Base-by-base conservation (phyloP, 768 basidiomycete genomes). In the Rhodotorula sphaerocarpa region DNA sequence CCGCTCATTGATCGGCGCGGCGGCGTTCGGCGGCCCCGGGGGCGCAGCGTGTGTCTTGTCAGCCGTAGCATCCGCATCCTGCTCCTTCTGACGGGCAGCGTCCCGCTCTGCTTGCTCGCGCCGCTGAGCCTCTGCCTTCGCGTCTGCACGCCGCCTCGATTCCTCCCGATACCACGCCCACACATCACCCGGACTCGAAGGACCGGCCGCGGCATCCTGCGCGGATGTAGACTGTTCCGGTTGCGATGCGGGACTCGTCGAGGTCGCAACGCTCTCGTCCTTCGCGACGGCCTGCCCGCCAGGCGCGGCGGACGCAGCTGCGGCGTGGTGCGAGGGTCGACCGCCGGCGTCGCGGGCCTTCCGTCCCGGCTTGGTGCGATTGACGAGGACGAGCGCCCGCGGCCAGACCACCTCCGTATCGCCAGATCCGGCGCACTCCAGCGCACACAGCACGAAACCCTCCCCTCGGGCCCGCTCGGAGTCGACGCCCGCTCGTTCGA, bases 1-100 rank as follows among this genome's bases (percentile, higher is more conserved):
- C 21, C 67, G 41, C 67, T 65, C 61, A 39, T 69, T 69, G 57
- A 69, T 59, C 14, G 67, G 63, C 21, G 67, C 67, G 0, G 51
- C 52, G 1, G 50, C 61, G 0, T 44, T 33, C 12, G n/a, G 18
- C 25, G 36, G 30, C 20, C 39, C 11, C 2, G 51, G 44, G 1
- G 39, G 33, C 3, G 44, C 20, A 16, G 20, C 28, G 31, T 23
- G 21, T 4, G 3, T 7, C 45, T 43, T 53, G 31, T 41, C 43
- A 12, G 46, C 25, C 46, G n/a, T 27, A 2, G 48, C 21, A 23
- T 28, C 48, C 6, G 3, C 48, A 12, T 31, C 41, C 14, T 15
- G 34, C 50, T 44, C 34, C 47, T 55, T 55, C 46, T 45, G 36
- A 28, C 59, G 60, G 31, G 42, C 25, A 33, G 34, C 31, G 23